phyloP scores from a whole-genome alignment of 2,329 filamentous ascomycete species.

The Sphaerulina vaccinii region DNA sequence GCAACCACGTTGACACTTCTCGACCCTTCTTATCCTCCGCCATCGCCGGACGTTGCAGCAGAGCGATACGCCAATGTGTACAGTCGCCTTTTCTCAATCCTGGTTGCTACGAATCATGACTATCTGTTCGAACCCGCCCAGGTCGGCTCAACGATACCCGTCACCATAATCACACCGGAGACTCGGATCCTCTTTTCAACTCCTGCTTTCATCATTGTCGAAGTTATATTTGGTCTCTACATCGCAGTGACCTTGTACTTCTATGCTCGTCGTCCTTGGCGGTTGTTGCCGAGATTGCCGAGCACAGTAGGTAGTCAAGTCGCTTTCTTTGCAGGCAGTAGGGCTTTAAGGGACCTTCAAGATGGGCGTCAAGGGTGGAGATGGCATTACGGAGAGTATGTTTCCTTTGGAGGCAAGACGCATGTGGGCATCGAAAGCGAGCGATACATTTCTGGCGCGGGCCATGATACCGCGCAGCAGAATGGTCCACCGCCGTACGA shows the following conservation, averaged over 20 bases:
- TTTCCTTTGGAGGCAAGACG: constrained; percentile 48
- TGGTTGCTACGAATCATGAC: constrained; percentile 45
- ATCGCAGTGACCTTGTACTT: constrained; percentile 44
- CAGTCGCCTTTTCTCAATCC: constrained; percentile 43
- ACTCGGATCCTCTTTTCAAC: constrained; percentile 52
- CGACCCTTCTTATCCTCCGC: constrained; percentile 37
- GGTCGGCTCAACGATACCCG: constrained; percentile 4
- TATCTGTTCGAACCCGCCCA: constrained; percentile 38
- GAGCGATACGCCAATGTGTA: constrained; percentile 36
- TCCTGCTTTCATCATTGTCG: constrained; percentile 48
- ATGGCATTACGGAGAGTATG: constrained; percentile 53
- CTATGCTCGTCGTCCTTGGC: constrained; percentile 44
- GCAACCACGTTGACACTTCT: constrained; percentile 39
- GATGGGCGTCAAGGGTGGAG: constrained; percentile 2
- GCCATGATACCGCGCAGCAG: no score
- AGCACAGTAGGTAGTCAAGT: constrained; percentile 52
- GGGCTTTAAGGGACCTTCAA: constrained; percentile 39
- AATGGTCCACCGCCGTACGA: no score
- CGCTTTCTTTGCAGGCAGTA: constrained; percentile 50
- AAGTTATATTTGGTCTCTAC: constrained; percentile 48
- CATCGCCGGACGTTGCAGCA: constrained; percentile 34
- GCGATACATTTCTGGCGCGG: no score
- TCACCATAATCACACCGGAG: constrained; percentile 29
- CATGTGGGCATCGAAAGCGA: constrained; percentile 55
- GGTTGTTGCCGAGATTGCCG: constrained; percentile 53